Conservation (phyloP, 176 grass and related monocot species). For the Bromus sterilis region DNA sequence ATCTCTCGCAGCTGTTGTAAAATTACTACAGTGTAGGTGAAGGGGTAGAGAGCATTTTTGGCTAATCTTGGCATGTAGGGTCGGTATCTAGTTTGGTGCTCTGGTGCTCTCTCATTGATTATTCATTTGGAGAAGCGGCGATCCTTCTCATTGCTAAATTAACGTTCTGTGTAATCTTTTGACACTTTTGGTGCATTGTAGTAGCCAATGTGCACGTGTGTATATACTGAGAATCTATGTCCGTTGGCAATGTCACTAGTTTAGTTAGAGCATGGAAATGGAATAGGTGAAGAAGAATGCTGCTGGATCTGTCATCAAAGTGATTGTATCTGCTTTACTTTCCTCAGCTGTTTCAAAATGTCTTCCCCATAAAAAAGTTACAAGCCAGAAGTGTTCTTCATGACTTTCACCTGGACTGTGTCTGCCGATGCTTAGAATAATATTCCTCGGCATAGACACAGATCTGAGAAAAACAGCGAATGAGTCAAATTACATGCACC, state of each 20-base stretch:
- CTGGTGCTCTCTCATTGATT: constrained; percentile 50
- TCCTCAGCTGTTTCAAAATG: neutral
- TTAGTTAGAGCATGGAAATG: constrained; percentile 24
- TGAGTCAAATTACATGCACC: neutral
- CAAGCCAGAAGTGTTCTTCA: neutral
- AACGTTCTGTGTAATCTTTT: constrained; percentile 41
- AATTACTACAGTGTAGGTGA: constrained; percentile 42
- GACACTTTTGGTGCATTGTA: constrained; percentile 37
- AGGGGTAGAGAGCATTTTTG: constrained; percentile 40
- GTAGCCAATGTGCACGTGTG: constrained; percentile 30
- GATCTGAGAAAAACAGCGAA: constrained; percentile 3
- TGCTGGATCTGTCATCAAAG: constrained; percentile 22
- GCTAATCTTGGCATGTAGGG: constrained; percentile 44
- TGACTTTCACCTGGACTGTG: neutral
- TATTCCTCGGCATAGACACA: neutral
- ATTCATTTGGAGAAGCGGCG: constrained; percentile 50
- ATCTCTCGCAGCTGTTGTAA: constrained; percentile 37
- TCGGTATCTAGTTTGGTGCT: constrained; percentile 45
- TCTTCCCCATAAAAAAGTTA: neutral
- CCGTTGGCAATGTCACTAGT: constrained; percentile 31
- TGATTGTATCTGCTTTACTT: neutral
- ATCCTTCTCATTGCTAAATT: constrained; percentile 43
- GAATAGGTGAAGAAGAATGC: neutral
- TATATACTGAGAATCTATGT: constrained; percentile 34
- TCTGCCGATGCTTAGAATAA: neutral